Conservation (phyloP, 2,329 filamentous ascomycete species). For the Aspergillus sp. region DNA sequence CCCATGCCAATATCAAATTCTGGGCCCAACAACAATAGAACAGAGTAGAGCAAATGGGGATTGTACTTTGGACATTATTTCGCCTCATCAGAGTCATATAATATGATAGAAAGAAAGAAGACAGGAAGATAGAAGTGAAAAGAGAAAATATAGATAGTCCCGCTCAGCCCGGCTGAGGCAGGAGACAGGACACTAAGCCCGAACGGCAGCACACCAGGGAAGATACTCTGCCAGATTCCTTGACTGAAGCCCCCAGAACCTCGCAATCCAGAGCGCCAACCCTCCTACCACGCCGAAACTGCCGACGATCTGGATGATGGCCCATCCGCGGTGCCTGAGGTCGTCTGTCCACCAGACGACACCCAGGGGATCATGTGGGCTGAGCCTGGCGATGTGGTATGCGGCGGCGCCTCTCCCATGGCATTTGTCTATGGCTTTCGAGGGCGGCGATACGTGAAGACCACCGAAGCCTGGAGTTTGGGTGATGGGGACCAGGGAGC, state of each 20-base stretch:
- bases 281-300: slow-evolving; percentile 67
- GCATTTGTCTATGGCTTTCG: slow-evolving; percentile 15
- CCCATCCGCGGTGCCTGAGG: slow-evolving; percentile 56
- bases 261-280: slow-evolving; percentile 55
- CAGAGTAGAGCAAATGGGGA: no score
- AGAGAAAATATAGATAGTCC: no score
- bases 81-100: no score
- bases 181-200: no score
- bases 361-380: slow-evolving; percentile 69
- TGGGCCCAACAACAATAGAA: no score
- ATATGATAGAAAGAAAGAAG: no score
- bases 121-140: no score
- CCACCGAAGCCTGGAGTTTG: slow-evolving; percentile 20
- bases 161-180: no score
- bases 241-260: slow-evolving; percentile 31
- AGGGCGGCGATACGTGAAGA: slow-evolving; percentile 12
- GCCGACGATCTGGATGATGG: slow-evolving; percentile 65
- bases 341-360: slow-evolving; percentile 62
- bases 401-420: slow-evolving; percentile 17
- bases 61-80: no score
- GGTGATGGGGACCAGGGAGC: slow-evolving; percentile 50
- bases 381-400: slow-evolving; percentile 30
- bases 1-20: no score
- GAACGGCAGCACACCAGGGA: no score
- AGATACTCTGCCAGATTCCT: slow-evolving; percentile 19